Evolutionary conservation across 2,329 filamentous ascomycete species (phyloP).

Genomic region (Didymella exigua): DNA sequence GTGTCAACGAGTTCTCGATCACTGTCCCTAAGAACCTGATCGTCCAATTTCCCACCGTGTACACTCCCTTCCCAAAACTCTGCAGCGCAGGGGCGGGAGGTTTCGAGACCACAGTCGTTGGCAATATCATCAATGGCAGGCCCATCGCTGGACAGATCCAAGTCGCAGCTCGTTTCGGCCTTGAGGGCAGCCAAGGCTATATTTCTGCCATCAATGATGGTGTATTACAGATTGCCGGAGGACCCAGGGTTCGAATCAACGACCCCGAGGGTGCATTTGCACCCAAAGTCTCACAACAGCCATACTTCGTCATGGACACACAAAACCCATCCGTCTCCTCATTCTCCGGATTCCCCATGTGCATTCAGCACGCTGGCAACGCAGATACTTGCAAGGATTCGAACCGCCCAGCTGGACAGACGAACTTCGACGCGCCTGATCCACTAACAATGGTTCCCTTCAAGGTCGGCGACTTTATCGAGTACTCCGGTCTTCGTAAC

Average conservation of each 20-base stretch:
- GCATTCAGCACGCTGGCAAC: conserved; percentile 52
- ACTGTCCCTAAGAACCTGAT: conserved; percentile 58
- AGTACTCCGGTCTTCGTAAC: conserved; percentile 47
- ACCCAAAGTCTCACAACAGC: conserved; percentile 29
- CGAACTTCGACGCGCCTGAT: conserved; percentile 41
- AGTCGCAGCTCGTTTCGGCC: conserved; percentile 43
- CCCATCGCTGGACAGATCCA: conserved; percentile 50
- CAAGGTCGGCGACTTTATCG: conserved; percentile 50
- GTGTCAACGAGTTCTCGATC: conserved; percentile 54
- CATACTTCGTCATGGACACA: conserved; percentile 57
- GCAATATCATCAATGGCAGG: conserved; percentile 48
- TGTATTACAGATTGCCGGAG: conserved; percentile 47
- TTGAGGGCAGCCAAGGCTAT: conserved; percentile 47
- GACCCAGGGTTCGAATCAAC: conserved; percentile 49
- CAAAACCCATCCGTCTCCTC: conserved; percentile 56
- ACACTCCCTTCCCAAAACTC: conserved; percentile 50
- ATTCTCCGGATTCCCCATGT: conserved; percentile 61
- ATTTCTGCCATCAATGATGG: conserved; percentile 47
- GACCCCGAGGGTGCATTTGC: conserved; percentile 55
- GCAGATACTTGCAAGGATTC: conserved; percentile 46
- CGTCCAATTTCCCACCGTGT: conserved; percentile 56
- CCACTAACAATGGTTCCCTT: conserved; percentile 51
- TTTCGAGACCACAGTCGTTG: conserved; percentile 43
- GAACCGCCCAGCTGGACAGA: conserved; percentile 44
- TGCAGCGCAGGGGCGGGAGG: conserved; percentile 28